Base-by-base conservation (phyloP, 2,329 filamentous ascomycete genomes). In the Aureobasidium namibiae region DNA sequence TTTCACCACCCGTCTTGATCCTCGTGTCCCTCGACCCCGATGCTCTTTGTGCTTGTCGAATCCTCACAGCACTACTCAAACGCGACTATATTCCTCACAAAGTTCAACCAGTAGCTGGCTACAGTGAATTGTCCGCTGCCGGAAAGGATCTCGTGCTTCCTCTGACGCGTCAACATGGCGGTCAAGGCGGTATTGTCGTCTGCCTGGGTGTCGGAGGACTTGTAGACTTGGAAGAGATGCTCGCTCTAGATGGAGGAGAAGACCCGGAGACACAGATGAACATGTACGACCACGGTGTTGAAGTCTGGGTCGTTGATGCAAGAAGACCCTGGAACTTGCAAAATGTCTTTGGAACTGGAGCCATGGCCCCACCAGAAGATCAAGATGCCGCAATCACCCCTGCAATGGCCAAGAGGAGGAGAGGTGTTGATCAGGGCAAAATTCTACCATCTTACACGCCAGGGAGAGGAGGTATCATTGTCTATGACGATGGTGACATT, bases 51-150 rank as follows among this genome's bases (percentile, higher is more conserved):
- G 94, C 92, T 63, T 95, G 91, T 72, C 90, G 92, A 62, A 96
- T 99, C 62, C 84, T 99, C 49, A 95, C 92, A 2, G 83, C 88
- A 53, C 81, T 99, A n/a, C 80, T 99, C 62, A 96, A 95, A 75
- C 88, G 92, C 79, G 94, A 99, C 78, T 97, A 95, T 71, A 95
- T 99, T 66, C 89, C 88, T 14, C 92, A 97, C 77, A 97, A 96
- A 75, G 96, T 97, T 69, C 90, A 96, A 68, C 94, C 94, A 1
- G 87, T 99, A 58, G 85, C 90, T 21, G 94, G 94, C 59, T 97
- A 96, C 83, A 86, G 84, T 64, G 94, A 97, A 72, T 83, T 99
- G 48, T 82, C 89, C 69, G 86, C 84, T 66, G 87, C 87, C 23
- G 92, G 92, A 46, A 82, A 83, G 68, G 85, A 92, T 65, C 80